Conservation (phyloP, 2,329 filamentous ascomycete species). For the Ophioceras dolichostomum region DNA sequence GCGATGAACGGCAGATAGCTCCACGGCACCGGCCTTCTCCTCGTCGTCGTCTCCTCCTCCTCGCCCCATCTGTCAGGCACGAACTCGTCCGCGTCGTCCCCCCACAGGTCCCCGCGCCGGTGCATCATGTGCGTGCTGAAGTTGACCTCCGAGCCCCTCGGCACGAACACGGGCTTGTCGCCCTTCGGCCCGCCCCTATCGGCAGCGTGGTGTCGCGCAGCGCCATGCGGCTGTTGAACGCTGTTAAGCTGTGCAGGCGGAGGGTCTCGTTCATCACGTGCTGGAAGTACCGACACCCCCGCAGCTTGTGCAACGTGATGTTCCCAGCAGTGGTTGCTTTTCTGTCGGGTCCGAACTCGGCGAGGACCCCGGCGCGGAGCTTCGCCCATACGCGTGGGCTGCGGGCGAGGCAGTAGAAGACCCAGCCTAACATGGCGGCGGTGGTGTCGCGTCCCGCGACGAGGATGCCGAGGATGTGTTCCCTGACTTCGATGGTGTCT, state of each 20-base stretch:
- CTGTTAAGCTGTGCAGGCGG: slow-evolving; percentile 13
- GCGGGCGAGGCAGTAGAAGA: slow-evolving; percentile 22
- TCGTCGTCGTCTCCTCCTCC: too few species aligned
- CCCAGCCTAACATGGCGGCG: slow-evolving; percentile 27
- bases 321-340: too few species aligned
- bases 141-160: slow-evolving; percentile 11
- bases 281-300: slow-evolving; percentile 34
- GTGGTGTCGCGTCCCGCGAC: slow-evolving; percentile 58
- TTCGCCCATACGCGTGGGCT: slow-evolving; percentile 23
- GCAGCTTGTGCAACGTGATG: slow-evolving; percentile 34
- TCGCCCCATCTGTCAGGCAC: slow-evolving; percentile 18
- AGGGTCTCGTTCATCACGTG: slow-evolving; percentile 27
- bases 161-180: slow-evolving; percentile 8
- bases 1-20: slow-evolving; percentile 25
- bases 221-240: slow-evolving; percentile 14
- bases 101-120: slow-evolving; percentile 4
- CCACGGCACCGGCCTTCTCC: slow-evolving; percentile 16
- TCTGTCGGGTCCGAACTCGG: slow-evolving; percentile 11
- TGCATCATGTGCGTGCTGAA: slow-evolving; percentile 14
- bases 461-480: slow-evolving; percentile 62
- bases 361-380: slow-evolving; percentile 21
- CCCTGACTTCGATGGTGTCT: slow-evolving; percentile 48
- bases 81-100: slow-evolving; percentile 3
- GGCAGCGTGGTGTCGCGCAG: slow-evolving; percentile 13
- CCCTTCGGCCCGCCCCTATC: slow-evolving; percentile 9